Evolutionary conservation across 176 grass and related monocot species (phyloP), one percentile per base, ranked within the genome.

Genomic region (barley (Hordeum vulgare)): DNA sequence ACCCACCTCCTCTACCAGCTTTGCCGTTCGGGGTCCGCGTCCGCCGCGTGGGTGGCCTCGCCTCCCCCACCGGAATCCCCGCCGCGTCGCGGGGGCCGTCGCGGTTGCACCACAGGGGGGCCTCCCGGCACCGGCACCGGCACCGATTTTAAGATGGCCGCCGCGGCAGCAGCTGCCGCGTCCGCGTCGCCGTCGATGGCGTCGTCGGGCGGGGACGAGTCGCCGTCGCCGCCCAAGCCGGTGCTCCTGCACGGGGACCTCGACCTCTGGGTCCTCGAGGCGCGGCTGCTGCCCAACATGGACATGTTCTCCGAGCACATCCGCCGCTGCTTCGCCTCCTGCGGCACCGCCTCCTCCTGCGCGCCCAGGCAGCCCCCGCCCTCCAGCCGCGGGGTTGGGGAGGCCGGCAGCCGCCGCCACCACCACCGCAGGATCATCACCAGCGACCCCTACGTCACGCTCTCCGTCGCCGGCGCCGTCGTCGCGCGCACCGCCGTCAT

Each of bases 401-500:
- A 13, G 1, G 54, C 4, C 5, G 37, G 8, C 23, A 24, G 21
- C 71, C 39, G 39, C 25, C 69, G 37, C 27, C 90, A 47, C 36
- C 86, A 71, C 72, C 88, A 77, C 79, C 75, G 42, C 1, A 92
- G 91, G 76, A 88, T 95, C 80, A 95, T 96, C 67, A 99, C 96
- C 66, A 99, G 96, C 82, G 96, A 96, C 84, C 91, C 96, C 57
- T 99, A 99, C 80, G 96, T 99, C 12, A 99, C 93, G 64, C 85
- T 95, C 11, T 96, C 85, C 37, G 39, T 99, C 7, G 83, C 89
- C 15, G 93, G 59, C 47, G 90, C 96, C 36, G 85, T 95, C 17
- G 91, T 99, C 6, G 93, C 96, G 64, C 85, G 96, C 80, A 99
- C 96, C 35, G 83, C 91, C 15, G 96, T 99, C 14, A 92, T 99